Evolutionary conservation across 2,329 filamentous ascomycete species (phyloP), one percentile per base, ranked within the genome.

Genomic region (Claviceps pazoutovae): DNA sequence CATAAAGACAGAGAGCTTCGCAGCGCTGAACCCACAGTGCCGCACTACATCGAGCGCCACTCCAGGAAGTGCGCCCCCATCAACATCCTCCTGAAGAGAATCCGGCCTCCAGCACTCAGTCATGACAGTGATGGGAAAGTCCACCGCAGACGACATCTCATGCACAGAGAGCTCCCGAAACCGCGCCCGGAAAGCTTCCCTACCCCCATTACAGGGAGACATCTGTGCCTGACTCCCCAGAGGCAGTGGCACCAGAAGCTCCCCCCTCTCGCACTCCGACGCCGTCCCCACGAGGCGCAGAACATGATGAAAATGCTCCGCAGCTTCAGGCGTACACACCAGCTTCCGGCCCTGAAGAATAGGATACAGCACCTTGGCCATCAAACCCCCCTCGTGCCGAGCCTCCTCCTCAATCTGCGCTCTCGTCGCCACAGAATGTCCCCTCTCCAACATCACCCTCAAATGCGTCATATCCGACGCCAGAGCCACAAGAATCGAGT

Each of bases 401-500:
- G 61, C 63, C 52, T 69, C 64, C 49, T 69, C 64, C 5, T 66
- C 61, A 48, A 69, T 69, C 47, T 68, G 65, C 1, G 56, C 54
- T 3, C 60, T 56, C 5, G 66, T 69, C 2, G 62, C 63, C 13
- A 52, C 54, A 3, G 60, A 61, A 45, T 69, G 65, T 62, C 65
- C 69, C 3, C 61, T 58, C 51, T 65, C 58, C 0, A 64, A 61
- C 17, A 62, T 55, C 5, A 70, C 64, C 2, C 55, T 51, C 8
- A 59, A 53, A 41, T 71, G 68, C 1, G 68, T 71, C 13, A 70
- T 60, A 49, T 71, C 69, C 1, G 68, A 70, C 37, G 68, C 62
- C 30, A 71, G 60, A 43, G 68, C 65, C 42, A 71, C 64, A 14
- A 71, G 64, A 42, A 70, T 62, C 5, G 68, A 69, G 51, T 70